Base-by-base conservation (phyloP, 2,329 filamentous ascomycete species). In the Alternaria gaisen region DNA sequence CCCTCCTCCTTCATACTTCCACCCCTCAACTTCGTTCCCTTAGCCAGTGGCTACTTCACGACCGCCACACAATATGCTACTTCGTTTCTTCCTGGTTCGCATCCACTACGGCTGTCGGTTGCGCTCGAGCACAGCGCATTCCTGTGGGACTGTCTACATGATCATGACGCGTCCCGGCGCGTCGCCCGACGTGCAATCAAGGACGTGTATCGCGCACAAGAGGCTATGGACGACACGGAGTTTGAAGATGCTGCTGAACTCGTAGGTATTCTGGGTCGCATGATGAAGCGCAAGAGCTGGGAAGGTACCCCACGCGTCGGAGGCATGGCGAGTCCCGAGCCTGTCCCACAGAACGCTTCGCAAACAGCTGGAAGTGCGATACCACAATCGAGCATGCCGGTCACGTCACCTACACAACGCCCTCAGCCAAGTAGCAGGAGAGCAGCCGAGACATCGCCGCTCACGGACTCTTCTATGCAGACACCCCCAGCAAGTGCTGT, bases 121-220 rank as follows among this genome's bases (percentile, higher is more conserved):
- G 95, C 95, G 72, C 90, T 97, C 1, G 95, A 99, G 77, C 96
- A 96, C 76, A 88, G 91, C 14, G 94, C 94, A 0, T 99, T 97
- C 76, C 82, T 97, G 1, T 97, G 94, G 82, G 95, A 98, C 74
- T 98, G 94, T 73, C 85, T 92, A 3, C 92, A 95, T 74, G 93
- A 98, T 70, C 84, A 87, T 47, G 89, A 94, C 22, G 88, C 84
- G 36, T 93, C 92, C 53, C 86, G 94, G 32, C 86, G 87, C 55
- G 79, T 97, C 14, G 94, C 95, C 11, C 90, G 92, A 71, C 86
- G 89, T 38, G 92, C 94, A 3, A 95, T 98, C 62, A 86, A 91
- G 42, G 93, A 97, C 70, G 94, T 97, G 1, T 97, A 97, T 75
- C 91, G 93, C 58, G 93, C 93, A 1, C 89, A 91, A 54, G 94